Evolutionary conservation across 1,284 basidiomycete genomes (phyloP).

Genomic region (Trametes hirsuta): DNA sequence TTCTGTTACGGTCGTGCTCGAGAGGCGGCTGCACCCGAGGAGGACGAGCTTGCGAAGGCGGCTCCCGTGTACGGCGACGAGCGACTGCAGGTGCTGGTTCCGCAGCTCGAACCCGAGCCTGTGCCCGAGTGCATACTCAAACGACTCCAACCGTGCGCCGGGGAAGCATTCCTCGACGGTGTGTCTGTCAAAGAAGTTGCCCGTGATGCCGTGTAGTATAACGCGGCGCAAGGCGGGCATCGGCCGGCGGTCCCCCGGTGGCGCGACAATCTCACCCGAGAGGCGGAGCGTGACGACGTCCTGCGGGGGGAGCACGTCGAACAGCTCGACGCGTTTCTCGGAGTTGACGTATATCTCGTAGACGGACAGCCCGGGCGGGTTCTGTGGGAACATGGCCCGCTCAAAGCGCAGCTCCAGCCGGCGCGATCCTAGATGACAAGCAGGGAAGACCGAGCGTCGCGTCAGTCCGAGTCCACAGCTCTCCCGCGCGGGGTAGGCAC

Average conservation of each 20-base stretch:
- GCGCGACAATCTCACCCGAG: constrained; percentile 39
- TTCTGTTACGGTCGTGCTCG: constrained; percentile 34
- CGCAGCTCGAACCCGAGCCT: constrained; percentile 43
- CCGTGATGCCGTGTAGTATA: constrained; percentile 38
- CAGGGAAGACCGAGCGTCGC: neutral
- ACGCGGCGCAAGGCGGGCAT: constrained; percentile 36
- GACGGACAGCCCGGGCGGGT: constrained; percentile 28
- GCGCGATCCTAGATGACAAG: constrained; percentile 10
- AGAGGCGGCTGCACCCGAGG: constrained; percentile 40
- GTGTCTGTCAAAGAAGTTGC: constrained; percentile 42
- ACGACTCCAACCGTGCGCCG: constrained; percentile 36
- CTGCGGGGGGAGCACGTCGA: constrained; percentile 35
- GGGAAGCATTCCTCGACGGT: constrained; percentile 34
- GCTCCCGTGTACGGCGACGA: constrained; percentile 32
- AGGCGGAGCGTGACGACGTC: constrained; percentile 38
- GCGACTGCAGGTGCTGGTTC: constrained; percentile 38
- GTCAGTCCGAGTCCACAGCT: neutral
- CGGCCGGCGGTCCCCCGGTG: constrained; percentile 14
- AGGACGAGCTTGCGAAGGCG: constrained; percentile 42
- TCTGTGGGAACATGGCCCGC: constrained; percentile 41
- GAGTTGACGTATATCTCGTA: constrained; percentile 42
- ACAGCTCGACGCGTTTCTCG: constrained; percentile 33
- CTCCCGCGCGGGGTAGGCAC: constrained; percentile 3
- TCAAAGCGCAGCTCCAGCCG: constrained; percentile 41
- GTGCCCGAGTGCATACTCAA: constrained; percentile 40